phyloP scores from a whole-genome alignment of 1,284 basidiomycete species.

The Fomitiporia mediterranea region DNA sequence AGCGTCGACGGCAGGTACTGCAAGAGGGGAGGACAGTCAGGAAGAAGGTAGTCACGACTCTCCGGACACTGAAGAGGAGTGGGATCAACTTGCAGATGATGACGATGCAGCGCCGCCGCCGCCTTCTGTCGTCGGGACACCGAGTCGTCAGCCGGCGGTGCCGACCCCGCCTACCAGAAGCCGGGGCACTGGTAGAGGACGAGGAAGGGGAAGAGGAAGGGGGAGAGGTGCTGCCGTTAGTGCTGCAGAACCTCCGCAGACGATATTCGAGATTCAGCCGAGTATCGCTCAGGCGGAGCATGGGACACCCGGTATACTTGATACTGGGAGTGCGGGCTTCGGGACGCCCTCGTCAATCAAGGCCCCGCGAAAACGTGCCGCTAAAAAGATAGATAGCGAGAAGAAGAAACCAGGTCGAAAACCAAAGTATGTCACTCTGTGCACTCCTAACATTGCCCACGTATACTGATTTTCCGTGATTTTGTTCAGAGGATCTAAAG shows the following conservation, averaged over 20 bases:
- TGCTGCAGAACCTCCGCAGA: constrained; percentile 18
- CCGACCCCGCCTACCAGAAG: constrained; percentile 21
- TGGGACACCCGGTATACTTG: constrained; percentile 23
- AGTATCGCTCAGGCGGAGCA: constrained; percentile 21
- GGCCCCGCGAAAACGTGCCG: constrained; percentile 30
- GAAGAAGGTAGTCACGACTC: constrained; percentile 42
- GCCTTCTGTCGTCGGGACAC: constrained; percentile 25
- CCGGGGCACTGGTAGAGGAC: constrained; percentile 8
- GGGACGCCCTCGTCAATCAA: constrained; percentile 23
- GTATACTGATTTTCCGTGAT: background rate
- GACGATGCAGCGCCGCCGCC: constrained; percentile 44
- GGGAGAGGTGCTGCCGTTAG: constrained; percentile 8
- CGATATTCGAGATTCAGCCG: constrained; percentile 23
- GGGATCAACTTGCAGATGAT: constrained; percentile 74
- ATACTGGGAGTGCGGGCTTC: constrained; percentile 23
- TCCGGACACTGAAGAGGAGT: constrained; percentile 56
- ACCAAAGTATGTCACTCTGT: constrained; percentile 17
- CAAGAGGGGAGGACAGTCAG: background rate
- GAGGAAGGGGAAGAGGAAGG: constrained; percentile 16
- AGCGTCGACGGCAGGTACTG: background rate
- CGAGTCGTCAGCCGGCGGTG: constrained; percentile 28
- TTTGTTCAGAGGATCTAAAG: constrained; percentile 21
- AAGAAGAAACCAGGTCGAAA: constrained; percentile 33
- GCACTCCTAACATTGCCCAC: background rate
- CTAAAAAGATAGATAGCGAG: constrained; percentile 33